Percentiles rank a stretch among this genome's conserved stretches.
Conservation (phyloP, 495 filamentous ascomycete species). For the Tuber indicum region DNA sequence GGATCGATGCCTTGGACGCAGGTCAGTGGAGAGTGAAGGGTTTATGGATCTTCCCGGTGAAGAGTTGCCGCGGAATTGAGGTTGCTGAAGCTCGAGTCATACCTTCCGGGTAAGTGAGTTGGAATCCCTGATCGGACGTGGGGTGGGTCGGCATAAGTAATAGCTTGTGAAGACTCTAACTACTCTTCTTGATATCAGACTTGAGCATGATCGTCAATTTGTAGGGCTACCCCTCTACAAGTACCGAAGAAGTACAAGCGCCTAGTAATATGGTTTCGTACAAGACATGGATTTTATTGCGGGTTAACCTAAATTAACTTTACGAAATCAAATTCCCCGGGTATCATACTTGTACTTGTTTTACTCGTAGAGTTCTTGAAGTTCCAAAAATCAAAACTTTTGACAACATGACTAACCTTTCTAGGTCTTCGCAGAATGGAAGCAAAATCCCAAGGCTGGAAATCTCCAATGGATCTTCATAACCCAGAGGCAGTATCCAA, state of each 20-base stretch:
- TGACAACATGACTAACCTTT: background rate
- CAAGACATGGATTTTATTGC: too few relatives aligned
- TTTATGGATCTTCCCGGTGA: conserved; percentile 80
- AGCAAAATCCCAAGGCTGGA: conserved; percentile 9
- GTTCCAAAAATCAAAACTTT: background rate
- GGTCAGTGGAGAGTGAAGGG: conserved; percentile 60
- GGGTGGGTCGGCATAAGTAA: background rate
- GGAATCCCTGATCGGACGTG: background rate
- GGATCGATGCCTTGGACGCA: conserved; percentile 24
- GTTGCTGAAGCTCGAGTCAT: conserved; percentile 60
- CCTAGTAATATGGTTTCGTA: too few relatives aligned
- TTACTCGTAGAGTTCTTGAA: background rate
- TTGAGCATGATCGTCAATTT: conserved; percentile 80
- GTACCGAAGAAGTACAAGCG: too few relatives aligned
- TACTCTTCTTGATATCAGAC: conserved; percentile 23
- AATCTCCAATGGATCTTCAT: conserved; percentile 66
- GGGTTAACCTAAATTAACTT: too few relatives aligned
- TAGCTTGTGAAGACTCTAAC: background rate
- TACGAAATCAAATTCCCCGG: too few relatives aligned
- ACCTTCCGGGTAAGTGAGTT: conserved; percentile 50
- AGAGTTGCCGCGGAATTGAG: conserved; percentile 78
- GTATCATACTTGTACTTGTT: too few relatives aligned
- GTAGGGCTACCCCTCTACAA: conserved; percentile 31
- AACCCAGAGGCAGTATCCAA: conserved; percentile 68
- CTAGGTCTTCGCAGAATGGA: conserved; percentile 38